Evolutionary conservation across 345 rosid genomes (phyloP), one percentile per base, ranked within the genome.

Genomic region (Aurinia saxatilis): DNA sequence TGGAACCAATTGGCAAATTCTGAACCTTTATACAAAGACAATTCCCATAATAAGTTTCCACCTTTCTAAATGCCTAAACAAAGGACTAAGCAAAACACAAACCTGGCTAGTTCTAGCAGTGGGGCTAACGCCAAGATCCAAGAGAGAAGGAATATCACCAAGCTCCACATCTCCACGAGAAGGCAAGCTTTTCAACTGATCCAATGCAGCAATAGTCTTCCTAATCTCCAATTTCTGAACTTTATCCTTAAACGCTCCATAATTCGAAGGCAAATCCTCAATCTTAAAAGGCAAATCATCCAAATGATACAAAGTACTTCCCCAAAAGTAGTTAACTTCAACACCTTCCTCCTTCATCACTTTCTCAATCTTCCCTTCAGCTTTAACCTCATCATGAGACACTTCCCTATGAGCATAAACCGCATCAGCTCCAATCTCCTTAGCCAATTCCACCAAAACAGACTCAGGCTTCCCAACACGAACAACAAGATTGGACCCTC

Each of bases 291-390:
- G 98, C 71, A 95, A 80, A 80, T 95, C 99, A 67, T 95, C 98
- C 50, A 81, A 57, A 57, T 95, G 99, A 60, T 86, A 86, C 69
- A 95, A 59, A 40, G 99, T 95, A 72, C 96, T 86, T 29, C 99
- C 99, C 99, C 99, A 95, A 47, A 86, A 86, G 79, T 81, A 84
- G 70, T 88, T 95, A 5, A 95, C 79, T 69, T 95, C 93, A 44
- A 88, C 69, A 1, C 95, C 95, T 66, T 90, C 98, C 38, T 88
- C 99, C 72, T 90, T 88, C 93, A 95, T 79, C 0, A 86, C 93
- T 0, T 70, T 68, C 60, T 88, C 95, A 58, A 95, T 84, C 84
- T 79, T 83, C 73, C 79, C 90, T 85, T 95, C 99, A 5, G 88
- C 74, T 72, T 84, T 88, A 37, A 86, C 96, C 66, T 88, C 98